These are phyloP conservation scores for Nicotiana tabacum DNA, from an alignment of 257 asterid genomes.

Conservation along the genomic window DNA sequence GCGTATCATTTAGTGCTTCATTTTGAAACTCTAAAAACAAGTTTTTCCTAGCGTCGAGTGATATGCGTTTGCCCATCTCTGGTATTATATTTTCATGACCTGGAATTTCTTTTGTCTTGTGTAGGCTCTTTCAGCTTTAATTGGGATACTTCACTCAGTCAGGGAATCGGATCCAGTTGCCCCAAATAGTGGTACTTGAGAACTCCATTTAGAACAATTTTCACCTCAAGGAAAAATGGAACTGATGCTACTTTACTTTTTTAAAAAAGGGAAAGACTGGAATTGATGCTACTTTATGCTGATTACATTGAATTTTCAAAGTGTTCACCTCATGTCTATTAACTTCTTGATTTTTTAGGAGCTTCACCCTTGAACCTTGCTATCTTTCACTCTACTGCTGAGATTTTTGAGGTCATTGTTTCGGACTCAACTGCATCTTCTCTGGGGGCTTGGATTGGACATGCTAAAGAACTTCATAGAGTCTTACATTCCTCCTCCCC, in stretches of 20 bases:
- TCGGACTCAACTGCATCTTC: slow-evolving; percentile 86
- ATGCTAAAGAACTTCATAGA: slow-evolving; percentile 63
- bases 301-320: neutral
- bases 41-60: neutral
- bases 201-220: slow-evolving; percentile 3
- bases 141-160: slow-evolving; percentile 67
- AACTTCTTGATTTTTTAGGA: slow-evolving; percentile 41
- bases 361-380: slow-evolving; percentile 74
- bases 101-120: slow-evolving; percentile 12
- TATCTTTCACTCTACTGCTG: slow-evolving; percentile 80
- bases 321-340: neutral
- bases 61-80: neutral
- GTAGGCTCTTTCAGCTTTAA: slow-evolving; percentile 76
- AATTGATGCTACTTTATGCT: neutral
- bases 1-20: neutral
- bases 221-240: neutral
- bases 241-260: neutral
- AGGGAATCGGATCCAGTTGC: slow-evolving; percentile 69
- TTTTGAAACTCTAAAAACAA: neutral
- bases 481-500: slow-evolving; percentile 61
- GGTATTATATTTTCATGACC: slow-evolving; percentile 10
- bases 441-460: slow-evolving; percentile 73
- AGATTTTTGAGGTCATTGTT: slow-evolving; percentile 82
- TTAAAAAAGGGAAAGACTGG: neutral
- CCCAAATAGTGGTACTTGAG: slow-evolving; percentile 45